Percentiles rank a stretch among this genome's conserved stretches.
Conservation (phyloP, 2,329 filamentous ascomycete genomes). For the Penicillium sp. region DNA sequence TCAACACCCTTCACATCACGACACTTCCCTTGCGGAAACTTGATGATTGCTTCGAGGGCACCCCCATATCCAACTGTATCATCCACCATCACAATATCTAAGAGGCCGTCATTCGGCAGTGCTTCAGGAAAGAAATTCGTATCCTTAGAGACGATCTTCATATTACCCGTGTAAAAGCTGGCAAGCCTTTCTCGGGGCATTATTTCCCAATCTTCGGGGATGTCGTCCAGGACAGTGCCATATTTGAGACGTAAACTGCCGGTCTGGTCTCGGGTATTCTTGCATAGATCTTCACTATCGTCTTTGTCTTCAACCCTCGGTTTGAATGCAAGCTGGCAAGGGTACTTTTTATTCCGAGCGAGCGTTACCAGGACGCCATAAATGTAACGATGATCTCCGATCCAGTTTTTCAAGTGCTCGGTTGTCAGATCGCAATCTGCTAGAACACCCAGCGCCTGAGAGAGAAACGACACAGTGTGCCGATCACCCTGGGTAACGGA, state of each 20-base stretch:
- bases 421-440: constrained; percentile 90
- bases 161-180: constrained; percentile 94
- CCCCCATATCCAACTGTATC: constrained; percentile 72
- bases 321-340: constrained; percentile 85
- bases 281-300: constrained; percentile 64
- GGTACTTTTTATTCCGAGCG: constrained; percentile 78
- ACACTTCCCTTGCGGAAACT: constrained; percentile 73
- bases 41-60: constrained; percentile 70
- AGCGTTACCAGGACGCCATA: constrained; percentile 79
- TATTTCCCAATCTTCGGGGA: constrained; percentile 78
- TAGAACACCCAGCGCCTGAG: constrained; percentile 85
- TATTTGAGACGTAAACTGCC: constrained; percentile 60
- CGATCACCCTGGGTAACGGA: constrained; percentile 81
- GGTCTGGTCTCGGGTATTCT: not conserved
- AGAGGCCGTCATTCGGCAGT: constrained; percentile 78
- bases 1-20: constrained; percentile 78
- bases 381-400: constrained; percentile 86
- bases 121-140: constrained; percentile 82
- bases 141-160: constrained; percentile 88
- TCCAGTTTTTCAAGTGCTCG: constrained; percentile 89
- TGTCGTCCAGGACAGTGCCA: constrained; percentile 75
- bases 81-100: constrained; percentile 82
- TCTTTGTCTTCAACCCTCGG: constrained; percentile 63
- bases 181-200: constrained; percentile 76
- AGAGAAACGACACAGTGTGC: constrained; percentile 83